Conservation (phyloP, 495 filamentous ascomycete genomes). For the Thozetella sp. region DNA sequence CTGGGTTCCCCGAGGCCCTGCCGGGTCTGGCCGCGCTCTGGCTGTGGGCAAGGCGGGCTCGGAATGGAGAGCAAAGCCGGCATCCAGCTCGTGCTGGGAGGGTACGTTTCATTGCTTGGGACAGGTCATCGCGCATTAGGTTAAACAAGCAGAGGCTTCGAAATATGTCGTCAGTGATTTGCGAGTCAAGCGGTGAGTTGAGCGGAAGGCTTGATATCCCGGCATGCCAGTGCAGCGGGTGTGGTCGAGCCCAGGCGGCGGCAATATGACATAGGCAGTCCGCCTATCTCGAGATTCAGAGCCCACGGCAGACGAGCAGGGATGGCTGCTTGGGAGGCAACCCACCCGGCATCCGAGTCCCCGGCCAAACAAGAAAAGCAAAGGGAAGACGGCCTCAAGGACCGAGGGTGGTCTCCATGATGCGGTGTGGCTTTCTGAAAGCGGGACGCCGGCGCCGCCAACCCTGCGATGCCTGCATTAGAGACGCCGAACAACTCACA, state of each 20-base stretch:
- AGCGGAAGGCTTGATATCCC: background rate
- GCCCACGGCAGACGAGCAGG: too few species aligned
- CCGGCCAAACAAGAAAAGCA: too few species aligned
- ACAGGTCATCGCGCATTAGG: background rate
- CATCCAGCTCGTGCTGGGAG: background rate
- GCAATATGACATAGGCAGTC: background rate
- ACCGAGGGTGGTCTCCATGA: background rate
- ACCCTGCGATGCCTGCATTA: constrained; percentile 1
- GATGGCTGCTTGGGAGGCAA: too few species aligned
- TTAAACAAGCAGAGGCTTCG: background rate
- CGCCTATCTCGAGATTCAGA: background rate
- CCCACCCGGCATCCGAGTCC: too few species aligned
- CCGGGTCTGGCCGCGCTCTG: background rate
- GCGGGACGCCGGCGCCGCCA: background rate
- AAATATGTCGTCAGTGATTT: background rate
- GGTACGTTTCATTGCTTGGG: background rate
- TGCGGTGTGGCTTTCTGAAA: background rate
- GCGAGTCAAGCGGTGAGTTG: background rate
- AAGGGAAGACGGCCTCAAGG: background rate
- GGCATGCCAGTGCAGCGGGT: background rate
- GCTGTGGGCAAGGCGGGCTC: background rate
- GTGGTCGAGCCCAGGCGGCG: background rate
- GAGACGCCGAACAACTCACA: background rate
- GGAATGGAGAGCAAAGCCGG: background rate
- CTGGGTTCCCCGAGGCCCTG: background rate